Conservation (phyloP, 345 rosid species). For the Nephelium lappaceum region DNA sequence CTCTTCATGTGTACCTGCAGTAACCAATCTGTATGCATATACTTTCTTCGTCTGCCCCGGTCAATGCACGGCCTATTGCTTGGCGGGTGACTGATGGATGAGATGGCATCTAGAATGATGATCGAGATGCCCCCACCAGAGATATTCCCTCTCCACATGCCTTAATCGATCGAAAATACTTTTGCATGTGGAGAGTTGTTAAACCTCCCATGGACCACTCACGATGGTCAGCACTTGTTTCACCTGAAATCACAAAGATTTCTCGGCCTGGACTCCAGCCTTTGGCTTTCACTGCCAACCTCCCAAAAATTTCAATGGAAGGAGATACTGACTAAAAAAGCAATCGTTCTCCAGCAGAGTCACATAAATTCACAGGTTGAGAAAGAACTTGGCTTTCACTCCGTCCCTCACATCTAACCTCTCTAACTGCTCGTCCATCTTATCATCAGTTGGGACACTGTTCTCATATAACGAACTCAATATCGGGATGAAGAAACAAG, state of each 20-base stretch:
- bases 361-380: conserved; percentile 63
- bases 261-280: conserved; percentile 70
- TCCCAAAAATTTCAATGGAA: conserved; percentile 70
- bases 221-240: conserved; percentile 64
- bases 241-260: conserved; percentile 75
- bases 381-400: conserved; percentile 76
- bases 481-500: conserved; percentile 70
- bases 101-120: conserved; percentile 78
- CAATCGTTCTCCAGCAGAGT: conserved; percentile 65
- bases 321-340: conserved; percentile 80
- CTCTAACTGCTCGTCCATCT: conserved; percentile 60
- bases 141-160: conserved; percentile 99
- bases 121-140: conserved; percentile 89
- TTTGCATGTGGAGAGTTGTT: conserved; percentile 72
- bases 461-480: conserved; percentile 44
- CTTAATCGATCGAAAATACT: conserved; percentile 87
- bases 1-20: conserved; percentile 81
- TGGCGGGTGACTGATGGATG: conserved; percentile 98
- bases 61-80: conserved; percentile 86
- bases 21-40: conserved; percentile 65
- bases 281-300: conserved; percentile 46
- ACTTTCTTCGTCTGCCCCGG: conserved; percentile 89
- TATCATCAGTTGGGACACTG: conserved; percentile 37
- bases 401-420: conserved; percentile 64
- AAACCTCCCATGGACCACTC: conserved; percentile 77